A percentile compares a stretch with the other conserved stretches of the same genome.
These are phyloP conservation scores for Plasmopara muralis DNA, from an alignment of 352 stramenopile genomes.

Conservation along the genomic window DNA sequence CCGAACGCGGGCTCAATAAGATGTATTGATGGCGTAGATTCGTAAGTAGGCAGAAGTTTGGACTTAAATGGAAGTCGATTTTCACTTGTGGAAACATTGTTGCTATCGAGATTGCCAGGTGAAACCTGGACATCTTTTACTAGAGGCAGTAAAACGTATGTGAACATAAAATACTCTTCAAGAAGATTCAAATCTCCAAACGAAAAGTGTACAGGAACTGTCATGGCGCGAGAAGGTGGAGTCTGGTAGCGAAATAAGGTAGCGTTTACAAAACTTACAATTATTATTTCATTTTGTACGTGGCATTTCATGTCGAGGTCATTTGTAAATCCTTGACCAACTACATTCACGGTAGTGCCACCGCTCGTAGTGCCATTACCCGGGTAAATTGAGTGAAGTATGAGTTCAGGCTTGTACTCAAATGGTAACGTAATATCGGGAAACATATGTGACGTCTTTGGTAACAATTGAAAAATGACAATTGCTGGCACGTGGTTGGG, in stretches of 20 bases:
- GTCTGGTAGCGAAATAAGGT: constrained; percentile 34
- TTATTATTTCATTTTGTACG: constrained; percentile 11
- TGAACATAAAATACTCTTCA: constrained; percentile 17
- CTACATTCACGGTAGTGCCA: constrained; percentile 21
- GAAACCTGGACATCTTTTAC: constrained; percentile 2
- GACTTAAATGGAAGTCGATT: neutral
- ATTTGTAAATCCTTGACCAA: constrained; percentile 31
- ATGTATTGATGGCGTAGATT: constrained; percentile 13
- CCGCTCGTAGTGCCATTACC: constrained; percentile 13
- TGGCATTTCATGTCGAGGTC: constrained; percentile 22
- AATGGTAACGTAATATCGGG: constrained; percentile 14
- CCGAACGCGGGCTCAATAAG: constrained; percentile 24
- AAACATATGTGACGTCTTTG: constrained; percentile 17
- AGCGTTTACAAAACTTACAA: constrained; percentile 28
- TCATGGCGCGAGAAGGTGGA: constrained; percentile 19
- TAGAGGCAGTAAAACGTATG: constrained; percentile 12
- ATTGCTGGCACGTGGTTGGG: constrained; percentile 7
- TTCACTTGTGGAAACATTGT: neutral
- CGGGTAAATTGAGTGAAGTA: constrained; percentile 24
- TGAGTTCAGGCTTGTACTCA: constrained; percentile 20
- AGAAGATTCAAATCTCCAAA: constrained; percentile 21
- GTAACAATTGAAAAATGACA: constrained; percentile 24
- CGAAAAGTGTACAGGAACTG: constrained; percentile 23
- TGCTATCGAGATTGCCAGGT: neutral
- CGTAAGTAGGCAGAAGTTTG: neutral